Evolutionary conservation across 768 basidiomycete species (phyloP).

Genomic region (Rhizopogon vesiculosus): DNA sequence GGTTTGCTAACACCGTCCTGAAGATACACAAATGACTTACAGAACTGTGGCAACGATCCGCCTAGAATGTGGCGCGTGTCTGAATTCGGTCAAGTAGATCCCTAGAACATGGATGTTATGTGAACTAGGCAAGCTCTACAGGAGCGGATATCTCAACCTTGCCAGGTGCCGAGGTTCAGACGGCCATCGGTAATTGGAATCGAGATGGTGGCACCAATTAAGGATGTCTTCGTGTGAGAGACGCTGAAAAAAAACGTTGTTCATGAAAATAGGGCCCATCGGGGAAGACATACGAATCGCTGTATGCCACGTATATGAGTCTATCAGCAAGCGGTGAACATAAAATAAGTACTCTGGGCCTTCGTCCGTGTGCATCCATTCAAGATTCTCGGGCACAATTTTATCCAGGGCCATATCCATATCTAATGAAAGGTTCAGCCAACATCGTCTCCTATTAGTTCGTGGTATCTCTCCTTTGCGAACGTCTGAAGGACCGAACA

Average conservation of each 20-base stretch:
- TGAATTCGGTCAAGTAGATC: constrained; percentile 86
- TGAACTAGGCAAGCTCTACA: background rate
- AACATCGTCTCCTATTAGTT: constrained; percentile 9
- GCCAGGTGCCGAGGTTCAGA: constrained; percentile 89
- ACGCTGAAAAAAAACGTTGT: constrained; percentile 42
- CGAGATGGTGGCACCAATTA: constrained; percentile 78
- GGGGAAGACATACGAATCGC: constrained; percentile 62
- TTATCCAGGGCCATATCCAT: constrained; percentile 94
- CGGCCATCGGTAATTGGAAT: constrained; percentile 78
- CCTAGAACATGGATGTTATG: constrained; percentile 32
- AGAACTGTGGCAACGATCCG: constrained; percentile 78
- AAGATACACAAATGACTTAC: constrained; percentile 33
- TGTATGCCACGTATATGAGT: constrained; percentile 22
- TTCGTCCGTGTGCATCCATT: constrained; percentile 88
- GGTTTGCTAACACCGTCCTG: background rate
- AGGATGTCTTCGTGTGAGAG: constrained; percentile 86
- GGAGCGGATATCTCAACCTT: constrained; percentile 48
- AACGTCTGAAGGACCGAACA: constrained; percentile 28
- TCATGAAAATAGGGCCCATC: constrained; percentile 4
- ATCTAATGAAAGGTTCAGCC: constrained; percentile 48
- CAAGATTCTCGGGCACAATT: constrained; percentile 78
- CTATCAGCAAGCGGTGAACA: constrained; percentile 2
- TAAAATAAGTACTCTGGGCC: constrained; percentile 71
- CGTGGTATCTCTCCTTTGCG: constrained; percentile 32
- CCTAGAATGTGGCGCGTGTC: constrained; percentile 61